Evolutionary conservation across 2,329 filamentous ascomycete genomes (phyloP).

Genomic region (Phialophora chinensis): DNA sequence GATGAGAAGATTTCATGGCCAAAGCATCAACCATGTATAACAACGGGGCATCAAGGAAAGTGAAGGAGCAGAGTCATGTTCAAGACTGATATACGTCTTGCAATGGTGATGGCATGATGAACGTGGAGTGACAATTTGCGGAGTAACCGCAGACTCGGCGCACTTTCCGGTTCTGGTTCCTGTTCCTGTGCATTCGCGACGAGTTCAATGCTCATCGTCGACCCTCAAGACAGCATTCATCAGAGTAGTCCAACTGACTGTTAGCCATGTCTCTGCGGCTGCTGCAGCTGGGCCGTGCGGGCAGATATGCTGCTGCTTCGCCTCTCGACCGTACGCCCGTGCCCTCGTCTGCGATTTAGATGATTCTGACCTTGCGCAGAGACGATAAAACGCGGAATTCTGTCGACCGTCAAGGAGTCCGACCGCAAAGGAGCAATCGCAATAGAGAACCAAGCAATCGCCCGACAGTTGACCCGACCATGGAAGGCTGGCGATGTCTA

Average conservation of each 20-base stretch:
- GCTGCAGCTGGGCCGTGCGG: conserved; percentile 8
- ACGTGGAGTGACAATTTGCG: neutral
- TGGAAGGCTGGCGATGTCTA: conserved; percentile 86
- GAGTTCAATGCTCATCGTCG: neutral
- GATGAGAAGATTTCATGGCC: conserved; percentile 50
- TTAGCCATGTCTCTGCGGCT: neutral
- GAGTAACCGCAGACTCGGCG: neutral
- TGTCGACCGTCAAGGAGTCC: conserved; percentile 1
- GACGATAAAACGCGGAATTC: conserved; percentile 21
- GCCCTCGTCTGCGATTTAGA: neutral
- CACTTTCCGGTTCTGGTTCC: neutral
- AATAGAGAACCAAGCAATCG: conserved; percentile 47
- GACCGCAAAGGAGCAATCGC: conserved; percentile 44
- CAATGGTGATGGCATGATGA: neutral
- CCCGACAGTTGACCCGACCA: conserved; percentile 61
- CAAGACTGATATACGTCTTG: neutral
- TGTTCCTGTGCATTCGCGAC: neutral
- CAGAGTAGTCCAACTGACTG: neutral
- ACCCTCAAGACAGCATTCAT: neutral
- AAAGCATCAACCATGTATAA: neutral
- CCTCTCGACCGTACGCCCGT: conserved; percentile 17
- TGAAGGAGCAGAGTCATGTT: neutral
- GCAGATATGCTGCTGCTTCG: conserved; percentile 3
- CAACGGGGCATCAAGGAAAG: neutral
- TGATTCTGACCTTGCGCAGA: conserved; percentile 17